These are phyloP conservation scores for Firmiana major DNA, from an alignment of 345 rosid species.

Conservation along the genomic window DNA sequence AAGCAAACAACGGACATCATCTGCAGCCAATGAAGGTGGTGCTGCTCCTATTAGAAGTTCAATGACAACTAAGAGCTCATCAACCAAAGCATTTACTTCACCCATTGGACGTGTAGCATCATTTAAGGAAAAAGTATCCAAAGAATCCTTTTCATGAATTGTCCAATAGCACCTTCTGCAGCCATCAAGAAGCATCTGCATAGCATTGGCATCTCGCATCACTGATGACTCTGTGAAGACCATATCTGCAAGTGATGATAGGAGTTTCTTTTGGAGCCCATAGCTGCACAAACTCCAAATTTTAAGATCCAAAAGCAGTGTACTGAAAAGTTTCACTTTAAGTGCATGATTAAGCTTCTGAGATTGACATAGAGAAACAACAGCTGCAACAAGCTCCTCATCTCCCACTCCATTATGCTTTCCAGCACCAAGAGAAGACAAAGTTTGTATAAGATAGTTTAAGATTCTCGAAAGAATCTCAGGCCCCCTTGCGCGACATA, in stretches of 20 bases:
- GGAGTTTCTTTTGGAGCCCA: constrained; percentile 93
- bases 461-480: constrained; percentile 84
- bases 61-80: constrained; percentile 93
- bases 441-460: constrained; percentile 73
- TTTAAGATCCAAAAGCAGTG: constrained; percentile 82
- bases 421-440: constrained; percentile 59
- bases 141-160: constrained; percentile 73
- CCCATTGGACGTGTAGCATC: constrained; percentile 71
- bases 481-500: constrained; percentile 76
- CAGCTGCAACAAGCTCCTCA: constrained; percentile 96
- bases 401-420: constrained; percentile 68
- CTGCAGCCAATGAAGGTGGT: constrained; percentile 67
- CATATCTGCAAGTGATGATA: constrained; percentile 97
- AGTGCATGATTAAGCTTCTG: constrained; percentile 80
- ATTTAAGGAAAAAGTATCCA: constrained; percentile 52
- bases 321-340: constrained; percentile 90
- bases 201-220: constrained; percentile 96
- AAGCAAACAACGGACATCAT: constrained; percentile 79
- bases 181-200: constrained; percentile 98
- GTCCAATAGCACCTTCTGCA: constrained; percentile 99
- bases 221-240: constrained; percentile 93
- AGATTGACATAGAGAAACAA: constrained; percentile 87
- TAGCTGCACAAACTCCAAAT: constrained; percentile 97
- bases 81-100: constrained; percentile 94
- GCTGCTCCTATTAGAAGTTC: constrained; percentile 97